Evolutionary conservation across 257 asterid species (phyloP).

Genomic region (Forsythia viridissima): DNA sequence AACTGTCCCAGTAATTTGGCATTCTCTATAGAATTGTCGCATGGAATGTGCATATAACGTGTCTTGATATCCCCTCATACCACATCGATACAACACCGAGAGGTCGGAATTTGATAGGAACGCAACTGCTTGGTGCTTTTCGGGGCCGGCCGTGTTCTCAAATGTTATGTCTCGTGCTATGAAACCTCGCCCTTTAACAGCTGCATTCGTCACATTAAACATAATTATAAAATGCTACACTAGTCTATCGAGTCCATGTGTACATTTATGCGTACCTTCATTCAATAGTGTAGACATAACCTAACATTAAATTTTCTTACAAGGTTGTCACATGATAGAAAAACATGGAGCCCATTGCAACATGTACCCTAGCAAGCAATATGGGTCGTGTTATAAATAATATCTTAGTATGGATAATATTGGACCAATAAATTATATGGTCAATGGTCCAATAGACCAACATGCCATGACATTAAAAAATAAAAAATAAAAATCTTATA

Average conservation of each 20-base stretch:
- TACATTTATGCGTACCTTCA: too few species aligned
- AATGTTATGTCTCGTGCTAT: constrained; percentile 62
- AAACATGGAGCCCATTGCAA: not conserved
- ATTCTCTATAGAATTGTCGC: constrained; percentile 61
- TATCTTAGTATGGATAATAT: not conserved
- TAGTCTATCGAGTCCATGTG: not conserved
- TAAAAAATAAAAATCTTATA: not conserved
- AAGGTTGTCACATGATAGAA: not conserved
- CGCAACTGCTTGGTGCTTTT: constrained; percentile 65
- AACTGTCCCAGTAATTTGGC: constrained; percentile 52
- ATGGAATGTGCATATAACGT: constrained; percentile 53
- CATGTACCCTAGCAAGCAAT: not conserved
- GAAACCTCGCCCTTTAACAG: constrained; percentile 59
- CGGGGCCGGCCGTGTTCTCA: constrained; percentile 64
- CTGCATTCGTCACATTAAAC: constrained; percentile 28
- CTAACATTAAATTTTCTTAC: not conserved
- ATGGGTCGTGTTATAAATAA: not conserved
- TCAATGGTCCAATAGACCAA: not conserved
- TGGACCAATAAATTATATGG: not conserved
- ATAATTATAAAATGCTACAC: not conserved
- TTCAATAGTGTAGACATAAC: too few species aligned
- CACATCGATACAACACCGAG: constrained; percentile 56
- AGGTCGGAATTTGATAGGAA: constrained; percentile 58
- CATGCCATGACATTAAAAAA: not conserved
- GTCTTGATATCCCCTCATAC: constrained; percentile 57